These are phyloP conservation scores for Tardiomyces depauwii DNA, from an alignment of 1,139 yeast genomes.

Conservation along the genomic window DNA sequence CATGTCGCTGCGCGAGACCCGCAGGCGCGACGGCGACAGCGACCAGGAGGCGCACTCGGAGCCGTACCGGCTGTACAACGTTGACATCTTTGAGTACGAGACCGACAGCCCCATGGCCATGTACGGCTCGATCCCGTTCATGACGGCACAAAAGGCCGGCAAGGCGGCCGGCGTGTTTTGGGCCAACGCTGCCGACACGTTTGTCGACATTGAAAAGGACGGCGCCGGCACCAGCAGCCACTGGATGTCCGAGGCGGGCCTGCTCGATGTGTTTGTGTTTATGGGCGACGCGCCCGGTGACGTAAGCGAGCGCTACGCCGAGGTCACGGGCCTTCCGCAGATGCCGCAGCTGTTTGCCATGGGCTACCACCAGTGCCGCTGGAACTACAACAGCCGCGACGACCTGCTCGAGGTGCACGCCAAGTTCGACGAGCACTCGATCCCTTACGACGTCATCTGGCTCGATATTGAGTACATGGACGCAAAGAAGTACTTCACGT, in stretches of 20 bases:
- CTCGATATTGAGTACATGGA: constrained; percentile 89
- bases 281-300: constrained; percentile 51
- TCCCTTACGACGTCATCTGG: constrained; percentile 94
- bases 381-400: constrained; percentile 87
- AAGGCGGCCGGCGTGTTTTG: constrained; percentile 73
- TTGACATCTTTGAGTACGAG: constrained; percentile 91
- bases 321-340: constrained; percentile 60
- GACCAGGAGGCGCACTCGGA: constrained; percentile 32
- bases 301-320: constrained; percentile 52
- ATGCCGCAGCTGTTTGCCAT: constrained; percentile 75
- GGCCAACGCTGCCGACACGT: constrained; percentile 91
- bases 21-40: constrained; percentile 13
- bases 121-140: constrained; percentile 90
- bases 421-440: constrained; percentile 58
- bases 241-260: constrained; percentile 91
- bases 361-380: constrained; percentile 93
- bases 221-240: constrained; percentile 37
- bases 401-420: constrained; percentile 65
- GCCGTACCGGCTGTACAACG: constrained; percentile 84
- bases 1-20: constrained; percentile 59
- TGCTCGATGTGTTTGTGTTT: constrained; percentile 63
- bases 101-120: constrained; percentile 72
- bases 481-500: constrained; percentile 77
- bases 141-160: constrained; percentile 55
- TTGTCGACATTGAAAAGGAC: constrained; percentile 51